Evolutionary conservation across 1,284 basidiomycete genomes (phyloP).

Genomic region (Afroboletus lepidellus): DNA sequence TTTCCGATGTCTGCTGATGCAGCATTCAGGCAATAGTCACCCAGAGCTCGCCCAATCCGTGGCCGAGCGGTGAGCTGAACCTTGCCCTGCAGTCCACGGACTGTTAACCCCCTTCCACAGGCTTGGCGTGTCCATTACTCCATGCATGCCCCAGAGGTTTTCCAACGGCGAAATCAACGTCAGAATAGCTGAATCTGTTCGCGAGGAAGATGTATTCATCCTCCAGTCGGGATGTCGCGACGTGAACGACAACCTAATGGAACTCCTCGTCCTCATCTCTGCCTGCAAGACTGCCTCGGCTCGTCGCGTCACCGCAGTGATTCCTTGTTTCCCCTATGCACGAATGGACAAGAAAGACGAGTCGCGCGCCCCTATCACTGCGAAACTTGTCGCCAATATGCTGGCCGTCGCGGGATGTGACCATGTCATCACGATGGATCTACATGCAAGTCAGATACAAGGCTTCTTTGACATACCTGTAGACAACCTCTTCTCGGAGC

Average conservation of each 20-base stretch:
- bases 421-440: slow-evolving; percentile 98
- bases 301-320: slow-evolving; percentile 95
- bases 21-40: slow-evolving; percentile 87
- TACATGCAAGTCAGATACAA: slow-evolving; percentile 98
- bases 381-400: slow-evolving; percentile 98
- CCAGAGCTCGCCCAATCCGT: slow-evolving; percentile 94
- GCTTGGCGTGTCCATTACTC: slow-evolving; percentile 88
- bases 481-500: slow-evolving; percentile 93
- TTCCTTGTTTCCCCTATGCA: slow-evolving; percentile 97
- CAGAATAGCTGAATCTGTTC: slow-evolving; percentile 90
- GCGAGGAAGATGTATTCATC: slow-evolving; percentile 98
- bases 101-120: slow-evolving; percentile 47
- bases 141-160: slow-evolving; percentile 92
- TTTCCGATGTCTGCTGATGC: slow-evolving; percentile 19
- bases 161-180: slow-evolving; percentile 94
- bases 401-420: slow-evolving; percentile 95
- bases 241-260: slow-evolving; percentile 86
- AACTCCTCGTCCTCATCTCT: slow-evolving; percentile 85
- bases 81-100: slow-evolving; percentile 44
- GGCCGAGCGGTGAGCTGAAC: slow-evolving; percentile 86
- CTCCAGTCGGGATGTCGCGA: slow-evolving; percentile 82
- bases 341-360: slow-evolving; percentile 99
- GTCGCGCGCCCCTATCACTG: slow-evolving; percentile 94
- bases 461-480: slow-evolving; percentile 99
- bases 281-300: slow-evolving; percentile 98